A percentile compares a stretch with the other conserved stretches of the same genome.
Conservation (phyloP, 306 rosid genomes). For the Vigna unguiculata region DNA sequence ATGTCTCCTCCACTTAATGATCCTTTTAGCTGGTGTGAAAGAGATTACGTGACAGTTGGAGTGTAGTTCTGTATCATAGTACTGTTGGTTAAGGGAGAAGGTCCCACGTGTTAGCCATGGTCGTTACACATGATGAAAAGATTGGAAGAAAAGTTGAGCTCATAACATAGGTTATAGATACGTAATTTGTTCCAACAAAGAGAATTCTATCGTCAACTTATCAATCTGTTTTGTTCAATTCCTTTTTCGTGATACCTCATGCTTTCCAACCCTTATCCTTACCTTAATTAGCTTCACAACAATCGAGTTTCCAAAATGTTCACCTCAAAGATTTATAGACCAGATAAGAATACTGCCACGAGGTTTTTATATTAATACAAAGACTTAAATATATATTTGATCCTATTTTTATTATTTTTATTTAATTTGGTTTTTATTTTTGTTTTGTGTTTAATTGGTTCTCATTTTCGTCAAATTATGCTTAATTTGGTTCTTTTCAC, state of each 20-base stretch:
- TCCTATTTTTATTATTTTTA: too few relatives aligned
- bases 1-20: conserved; percentile 29
- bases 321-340: too few relatives aligned
- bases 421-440: too few relatives aligned
- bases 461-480: too few relatives aligned
- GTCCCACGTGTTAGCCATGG: conserved; percentile 32
- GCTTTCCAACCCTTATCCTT: background rate
- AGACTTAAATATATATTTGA: too few relatives aligned
- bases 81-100: conserved; percentile 1
- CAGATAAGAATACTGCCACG: too few relatives aligned
- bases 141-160: background rate
- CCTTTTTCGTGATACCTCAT: background rate
- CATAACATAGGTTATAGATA: background rate
- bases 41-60: background rate
- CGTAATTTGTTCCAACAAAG: background rate
- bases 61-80: background rate
- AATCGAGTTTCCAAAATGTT: too few relatives aligned
- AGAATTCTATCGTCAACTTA: background rate
- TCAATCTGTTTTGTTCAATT: background rate
- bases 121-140: conserved; percentile 15
- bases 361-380: too few relatives aligned
- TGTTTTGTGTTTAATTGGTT: too few relatives aligned
- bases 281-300: background rate
- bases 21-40: background rate
- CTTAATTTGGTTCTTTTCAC: too few relatives aligned